Percentiles rank a stretch among this genome's conserved stretches.
Conservation (phyloP, 768 basidiomycete species). For the Grammothele lineata region DNA sequence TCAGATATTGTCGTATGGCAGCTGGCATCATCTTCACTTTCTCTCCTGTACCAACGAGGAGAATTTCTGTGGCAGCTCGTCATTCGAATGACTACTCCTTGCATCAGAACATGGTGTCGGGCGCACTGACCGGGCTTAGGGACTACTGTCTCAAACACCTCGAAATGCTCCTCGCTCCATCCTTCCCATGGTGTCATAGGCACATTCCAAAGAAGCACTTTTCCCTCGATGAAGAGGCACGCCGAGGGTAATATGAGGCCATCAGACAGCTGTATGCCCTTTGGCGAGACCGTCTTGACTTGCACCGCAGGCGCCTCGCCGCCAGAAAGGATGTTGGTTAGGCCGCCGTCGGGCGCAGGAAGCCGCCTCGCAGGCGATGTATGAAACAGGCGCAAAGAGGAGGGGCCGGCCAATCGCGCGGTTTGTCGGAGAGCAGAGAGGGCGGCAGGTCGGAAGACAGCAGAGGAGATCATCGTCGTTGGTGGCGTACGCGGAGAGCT, state of each 20-base stretch:
- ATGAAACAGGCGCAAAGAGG: conserved; percentile 1
- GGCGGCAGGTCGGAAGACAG: conserved; percentile 9
- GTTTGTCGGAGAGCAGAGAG: conserved; percentile 5
- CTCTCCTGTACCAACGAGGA: conserved; percentile 85
- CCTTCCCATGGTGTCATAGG: conserved; percentile 57
- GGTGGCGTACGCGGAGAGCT: not conserved
- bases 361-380: not conserved
- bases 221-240: conserved; percentile 80
- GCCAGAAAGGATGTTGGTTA: conserved; percentile 73
- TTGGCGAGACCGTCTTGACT: conserved; percentile 57
- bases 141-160: conserved; percentile 74
- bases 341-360: conserved; percentile 8
- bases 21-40: conserved; percentile 67
- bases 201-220: conserved; percentile 89
- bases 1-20: conserved; percentile 61
- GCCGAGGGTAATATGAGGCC: conserved; percentile 75
- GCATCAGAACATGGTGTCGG: not conserved
- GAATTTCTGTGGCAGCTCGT: conserved; percentile 63
- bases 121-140: conserved; percentile 81
- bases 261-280: conserved; percentile 70
- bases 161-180: conserved; percentile 74
- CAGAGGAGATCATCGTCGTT: conserved; percentile 5
- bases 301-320: conserved; percentile 67
- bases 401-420: not conserved
- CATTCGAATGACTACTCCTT: not conserved